Evolutionary conservation across 164 flowering plant genomes (phyloP).

Genomic region (Berberis thunbergii): DNA sequence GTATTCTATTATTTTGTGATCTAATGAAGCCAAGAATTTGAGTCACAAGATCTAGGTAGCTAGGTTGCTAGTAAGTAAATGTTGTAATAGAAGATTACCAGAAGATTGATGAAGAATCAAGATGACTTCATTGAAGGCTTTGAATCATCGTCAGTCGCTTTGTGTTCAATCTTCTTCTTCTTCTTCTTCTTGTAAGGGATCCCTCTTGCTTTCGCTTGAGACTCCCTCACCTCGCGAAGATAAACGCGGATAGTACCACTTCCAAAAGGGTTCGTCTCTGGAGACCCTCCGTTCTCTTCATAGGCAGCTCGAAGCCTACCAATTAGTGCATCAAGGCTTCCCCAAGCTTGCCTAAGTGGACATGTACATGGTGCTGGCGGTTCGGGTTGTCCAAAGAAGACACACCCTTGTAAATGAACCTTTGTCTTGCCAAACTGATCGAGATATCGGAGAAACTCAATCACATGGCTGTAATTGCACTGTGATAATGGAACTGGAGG

Average conservation of each 20-base stretch:
- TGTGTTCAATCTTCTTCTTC: slow-evolving; percentile 26
- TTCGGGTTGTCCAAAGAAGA: slow-evolving; percentile 38
- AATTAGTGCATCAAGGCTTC: slow-evolving; percentile 34
- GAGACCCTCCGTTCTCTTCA: slow-evolving; percentile 34
- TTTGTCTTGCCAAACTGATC: slow-evolving; percentile 41
- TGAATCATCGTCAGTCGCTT: slow-evolving; percentile 4
- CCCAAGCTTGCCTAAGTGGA: slow-evolving; percentile 44
- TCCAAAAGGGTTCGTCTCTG: slow-evolving; percentile 40
- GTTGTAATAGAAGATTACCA: background rate
- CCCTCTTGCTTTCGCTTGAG: slow-evolving; percentile 40
- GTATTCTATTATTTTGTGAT: too few relatives aligned
- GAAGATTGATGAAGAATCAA: background rate
- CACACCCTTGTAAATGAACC: slow-evolving; percentile 35
- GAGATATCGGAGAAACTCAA: slow-evolving; percentile 31
- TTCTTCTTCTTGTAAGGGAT: slow-evolving; percentile 34
- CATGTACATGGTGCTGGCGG: slow-evolving; percentile 46
- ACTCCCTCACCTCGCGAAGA: slow-evolving; percentile 35
- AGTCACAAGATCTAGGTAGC: too few relatives aligned
- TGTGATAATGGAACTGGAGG: slow-evolving; percentile 35
- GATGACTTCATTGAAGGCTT: slow-evolving; percentile 16
- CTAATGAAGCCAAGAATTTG: too few relatives aligned
- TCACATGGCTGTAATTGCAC: slow-evolving; percentile 29
- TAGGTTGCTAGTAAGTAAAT: too few relatives aligned
- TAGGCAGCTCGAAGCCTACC: slow-evolving; percentile 40
- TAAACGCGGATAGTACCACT: slow-evolving; percentile 29